Percentiles rank a stretch among this genome's conserved stretches.
These are phyloP conservation scores for Hygrophila difformis DNA, from an alignment of 257 asterid genomes.

Conservation along the genomic window DNA sequence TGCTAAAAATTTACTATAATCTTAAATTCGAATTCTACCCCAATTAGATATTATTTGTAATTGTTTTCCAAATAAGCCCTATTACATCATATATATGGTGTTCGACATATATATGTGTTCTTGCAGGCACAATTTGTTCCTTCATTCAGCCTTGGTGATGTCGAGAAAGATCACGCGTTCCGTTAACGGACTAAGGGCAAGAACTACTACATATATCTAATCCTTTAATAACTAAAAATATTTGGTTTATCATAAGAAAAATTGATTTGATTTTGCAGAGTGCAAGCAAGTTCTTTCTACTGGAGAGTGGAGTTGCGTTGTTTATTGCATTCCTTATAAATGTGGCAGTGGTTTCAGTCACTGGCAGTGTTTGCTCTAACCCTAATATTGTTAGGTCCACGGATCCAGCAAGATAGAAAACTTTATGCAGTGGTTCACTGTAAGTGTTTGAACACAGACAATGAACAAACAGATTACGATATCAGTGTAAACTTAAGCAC, in stretches of 20 bases:
- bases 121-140: slow-evolving; percentile 23
- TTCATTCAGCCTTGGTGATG: slow-evolving; percentile 20
- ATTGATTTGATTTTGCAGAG: slow-evolving; percentile 32
- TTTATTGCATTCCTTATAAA: slow-evolving; percentile 67
- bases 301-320: slow-evolving; percentile 83
- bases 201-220: neutral
- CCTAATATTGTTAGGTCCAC: too few species aligned
- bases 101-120: neutral
- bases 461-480: too few species aligned
- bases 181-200: slow-evolving; percentile 16
- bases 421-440: too few species aligned
- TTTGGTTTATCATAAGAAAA: too few species aligned
- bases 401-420: too few species aligned
- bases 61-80: too few species aligned
- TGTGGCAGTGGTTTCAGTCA: slow-evolving; percentile 62
- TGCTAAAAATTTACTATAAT: too few species aligned
- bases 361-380: slow-evolving; percentile 60
- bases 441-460: too few species aligned
- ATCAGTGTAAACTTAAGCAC: too few species aligned
- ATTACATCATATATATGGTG: neutral
- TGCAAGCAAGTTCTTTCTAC: slow-evolving; percentile 68
- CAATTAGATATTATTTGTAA: too few species aligned
- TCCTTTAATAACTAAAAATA: too few species aligned
- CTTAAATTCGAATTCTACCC: too few species aligned
- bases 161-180: slow-evolving; percentile 15